A percentile compares a stretch with the other conserved stretches of the same genome.
Conservation (phyloP, 2,329 filamentous ascomycete species). For the Teratosphaeria zuluensis region DNA sequence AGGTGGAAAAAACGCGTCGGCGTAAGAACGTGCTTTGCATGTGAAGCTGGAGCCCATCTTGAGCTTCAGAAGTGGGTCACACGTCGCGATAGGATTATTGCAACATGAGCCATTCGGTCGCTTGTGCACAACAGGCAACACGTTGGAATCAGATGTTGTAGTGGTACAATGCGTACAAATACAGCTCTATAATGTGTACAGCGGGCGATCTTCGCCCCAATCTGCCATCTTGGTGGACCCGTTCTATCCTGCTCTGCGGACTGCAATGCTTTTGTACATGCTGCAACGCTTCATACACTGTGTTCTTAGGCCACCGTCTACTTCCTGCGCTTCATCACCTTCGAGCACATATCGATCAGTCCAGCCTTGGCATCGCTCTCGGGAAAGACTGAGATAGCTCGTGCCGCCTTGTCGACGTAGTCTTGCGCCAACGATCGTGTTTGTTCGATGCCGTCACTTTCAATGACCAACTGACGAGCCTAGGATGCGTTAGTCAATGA, state of each 20-base stretch:
- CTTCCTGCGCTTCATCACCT: constrained; percentile 81
- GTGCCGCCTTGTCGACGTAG: constrained; percentile 79
- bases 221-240: background rate
- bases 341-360: constrained; percentile 84
- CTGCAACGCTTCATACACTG: background rate
- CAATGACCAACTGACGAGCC: constrained; percentile 77
- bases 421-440: constrained; percentile 83
- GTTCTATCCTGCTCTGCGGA: background rate
- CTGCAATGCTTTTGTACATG: background rate
- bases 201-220: background rate
- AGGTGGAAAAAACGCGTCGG: background rate
- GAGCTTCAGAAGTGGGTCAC: background rate
- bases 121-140: background rate
- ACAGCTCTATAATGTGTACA: background rate
- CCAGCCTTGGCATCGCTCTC: constrained; percentile 92
- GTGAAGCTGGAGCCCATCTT: background rate
- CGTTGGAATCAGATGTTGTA: background rate
- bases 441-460: constrained; percentile 82
- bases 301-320: constrained; percentile 29
- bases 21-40: background rate
- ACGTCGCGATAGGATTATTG: background rate
- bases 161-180: background rate
- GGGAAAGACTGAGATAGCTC: constrained; percentile 74
- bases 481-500: constrained; percentile 32
- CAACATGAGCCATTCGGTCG: background rate